phyloP scores from a whole-genome alignment of 2,329 filamentous ascomycete species.

The Colletotrichum tofieldiae region DNA sequence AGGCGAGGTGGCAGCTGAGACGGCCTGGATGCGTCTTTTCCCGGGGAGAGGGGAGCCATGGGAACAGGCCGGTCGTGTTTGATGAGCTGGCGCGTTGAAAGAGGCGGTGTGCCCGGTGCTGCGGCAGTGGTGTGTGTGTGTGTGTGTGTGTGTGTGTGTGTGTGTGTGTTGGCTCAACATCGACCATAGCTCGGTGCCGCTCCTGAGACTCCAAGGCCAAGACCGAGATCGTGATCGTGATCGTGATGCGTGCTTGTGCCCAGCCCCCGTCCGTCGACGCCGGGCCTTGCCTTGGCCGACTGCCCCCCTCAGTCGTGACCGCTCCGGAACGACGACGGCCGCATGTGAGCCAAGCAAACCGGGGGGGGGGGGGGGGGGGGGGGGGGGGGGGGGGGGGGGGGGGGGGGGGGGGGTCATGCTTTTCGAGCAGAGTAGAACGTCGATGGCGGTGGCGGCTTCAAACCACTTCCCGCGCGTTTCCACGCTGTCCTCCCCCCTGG shows the following conservation, averaged over 20 bases:
- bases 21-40: background rate
- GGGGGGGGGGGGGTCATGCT: too few species aligned
- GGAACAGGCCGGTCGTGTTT: background rate
- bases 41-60: background rate
- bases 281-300: background rate
- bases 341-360: background rate
- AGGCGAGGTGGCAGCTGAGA: background rate
- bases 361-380: too few species aligned
- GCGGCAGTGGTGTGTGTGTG: background rate
- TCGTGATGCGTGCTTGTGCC: background rate
- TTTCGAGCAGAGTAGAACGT: background rate
- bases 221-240: background rate
- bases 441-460: background rate
- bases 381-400: too few species aligned
- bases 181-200: background rate
- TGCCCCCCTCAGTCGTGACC: background rate
- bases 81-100: background rate
- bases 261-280: background rate
- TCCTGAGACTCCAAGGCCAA: background rate
- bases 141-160: background rate
- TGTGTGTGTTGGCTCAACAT: background rate
- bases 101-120: conserved; percentile 7
- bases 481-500: background rate
- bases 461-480: background rate
- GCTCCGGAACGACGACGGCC: background rate